phyloP scores from a whole-genome alignment of 768 basidiomycete species.

The Lyophyllum decastes region DNA sequence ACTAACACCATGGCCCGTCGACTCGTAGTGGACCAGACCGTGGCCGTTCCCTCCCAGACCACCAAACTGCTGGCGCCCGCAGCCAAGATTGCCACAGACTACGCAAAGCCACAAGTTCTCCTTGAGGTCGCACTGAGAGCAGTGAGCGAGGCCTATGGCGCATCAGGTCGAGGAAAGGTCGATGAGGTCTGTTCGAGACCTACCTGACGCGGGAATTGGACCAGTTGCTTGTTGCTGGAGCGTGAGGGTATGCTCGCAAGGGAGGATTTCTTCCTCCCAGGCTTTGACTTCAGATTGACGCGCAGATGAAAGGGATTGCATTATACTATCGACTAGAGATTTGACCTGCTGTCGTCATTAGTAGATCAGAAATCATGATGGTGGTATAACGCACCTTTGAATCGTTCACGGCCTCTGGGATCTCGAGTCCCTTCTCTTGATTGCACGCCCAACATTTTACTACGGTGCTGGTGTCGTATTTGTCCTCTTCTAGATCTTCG shows the following conservation, averaged over 20 bases:
- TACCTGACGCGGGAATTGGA: slow-evolving; percentile 56
- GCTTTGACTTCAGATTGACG: slow-evolving; percentile 94
- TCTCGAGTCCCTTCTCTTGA: slow-evolving; percentile 42
- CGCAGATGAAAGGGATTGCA: slow-evolving; percentile 84
- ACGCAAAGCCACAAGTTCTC: slow-evolving; percentile 96
- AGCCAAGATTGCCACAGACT: slow-evolving; percentile 86
- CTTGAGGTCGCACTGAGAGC: slow-evolving; percentile 80
- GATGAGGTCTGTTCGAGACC: slow-evolving; percentile 13
- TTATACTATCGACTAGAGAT: slow-evolving; percentile 62
- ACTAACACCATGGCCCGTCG: slow-evolving; percentile 74
- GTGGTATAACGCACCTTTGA: slow-evolving; percentile 29
- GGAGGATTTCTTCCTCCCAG: slow-evolving; percentile 92
- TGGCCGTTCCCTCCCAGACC: slow-evolving; percentile 88
- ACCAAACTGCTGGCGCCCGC: slow-evolving; percentile 85
- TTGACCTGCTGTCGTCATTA: slow-evolving; percentile 40
- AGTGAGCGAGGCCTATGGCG: slow-evolving; percentile 72
- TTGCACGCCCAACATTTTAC: slow-evolving; percentile 83
- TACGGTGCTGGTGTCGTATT: slow-evolving; percentile 66
- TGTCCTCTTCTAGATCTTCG: slow-evolving; percentile 87
- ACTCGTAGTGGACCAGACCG: slow-evolving; percentile 75
- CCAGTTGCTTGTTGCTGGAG: slow-evolving; percentile 45
- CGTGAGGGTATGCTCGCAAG: slow-evolving; percentile 79
- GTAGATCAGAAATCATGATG: background rate
- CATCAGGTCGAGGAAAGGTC: background rate
- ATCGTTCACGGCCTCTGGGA: slow-evolving; percentile 39